phyloP scores from a whole-genome alignment of 345 rosid genomes.

The Brassica incana region DNA sequence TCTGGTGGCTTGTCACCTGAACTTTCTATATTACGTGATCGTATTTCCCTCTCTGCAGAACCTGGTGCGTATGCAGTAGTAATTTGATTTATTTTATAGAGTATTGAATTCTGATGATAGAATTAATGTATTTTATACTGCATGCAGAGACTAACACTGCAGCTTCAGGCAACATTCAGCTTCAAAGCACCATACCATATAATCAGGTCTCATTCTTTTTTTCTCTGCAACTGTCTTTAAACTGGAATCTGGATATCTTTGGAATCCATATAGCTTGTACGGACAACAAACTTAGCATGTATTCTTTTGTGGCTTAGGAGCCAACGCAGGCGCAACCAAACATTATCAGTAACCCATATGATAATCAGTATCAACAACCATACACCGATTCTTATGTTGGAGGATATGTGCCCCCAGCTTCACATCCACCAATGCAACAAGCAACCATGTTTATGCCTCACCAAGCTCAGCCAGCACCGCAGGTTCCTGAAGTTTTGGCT shows the following conservation, averaged over 20 bases:
- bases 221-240: conserved; percentile 1
- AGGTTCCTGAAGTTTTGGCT: conserved; percentile 50
- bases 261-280: conserved; percentile 4
- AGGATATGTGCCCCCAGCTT: conserved; percentile 52
- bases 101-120: conserved; percentile 1
- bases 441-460: conserved; percentile 71
- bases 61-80: conserved; percentile 54
- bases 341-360: conserved; percentile 52
- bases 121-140: conserved; percentile 23
- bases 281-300: conserved; percentile 24
- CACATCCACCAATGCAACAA: conserved; percentile 47
- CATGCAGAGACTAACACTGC: conserved; percentile 52
- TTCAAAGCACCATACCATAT: conserved; percentile 33
- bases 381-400: conserved; percentile 48
- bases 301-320: conserved; percentile 36
- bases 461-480: conserved; percentile 56
- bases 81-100: neutral
- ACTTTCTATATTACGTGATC: conserved; percentile 77
- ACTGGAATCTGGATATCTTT: conserved; percentile 15
- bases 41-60: conserved; percentile 67
- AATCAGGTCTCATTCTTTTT: conserved; percentile 29
- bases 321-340: conserved; percentile 44
- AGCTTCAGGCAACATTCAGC: conserved; percentile 47
- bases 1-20: conserved; percentile 89
- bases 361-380: conserved; percentile 61